Base-by-base conservation (phyloP, 257 asterid genomes). In the Handroanthus guayacan region DNA sequence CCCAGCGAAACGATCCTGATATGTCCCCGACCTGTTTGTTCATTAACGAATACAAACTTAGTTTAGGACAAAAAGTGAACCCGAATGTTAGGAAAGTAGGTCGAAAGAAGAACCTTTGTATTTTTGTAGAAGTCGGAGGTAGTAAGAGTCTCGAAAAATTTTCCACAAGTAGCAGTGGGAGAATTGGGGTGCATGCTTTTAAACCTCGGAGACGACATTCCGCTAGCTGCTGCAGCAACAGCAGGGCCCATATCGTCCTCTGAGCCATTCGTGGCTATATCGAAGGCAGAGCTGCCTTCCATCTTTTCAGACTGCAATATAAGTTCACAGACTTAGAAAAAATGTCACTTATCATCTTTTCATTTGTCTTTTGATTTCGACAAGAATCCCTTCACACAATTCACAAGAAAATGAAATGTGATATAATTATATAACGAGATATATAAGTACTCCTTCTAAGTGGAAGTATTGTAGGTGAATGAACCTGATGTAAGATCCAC, bases 1-100 rank as follows among this genome's bases (percentile, higher is more conserved):
- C 99, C 99, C 98, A 95, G 39, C 99, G 97, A 71, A 95, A 95
- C 44, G 95, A 87, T 77, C 98, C 99, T 6, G 99, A 82, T 58
- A 95, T 95, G 75, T 95, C 98, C 41, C 91, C 90, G 36, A 95
- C 99, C 99, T 95, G 88, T 62, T 76, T 62, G 64, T 62, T 71
- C 67, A 73, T 14, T 8, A 37, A 66, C 36, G 5, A 63, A 75
- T 47, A 17, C 76, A 76, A 57, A 20, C 12, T 66, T 25, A 45
- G 56, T 38, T 17, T 54, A 34, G 37, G 31, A 72, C 16, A 20
- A 25, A 65, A 67, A 51, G n/a, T 4, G 18, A 16, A n/a, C 17
- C 5, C 5, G 7, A n/a, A n/a, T 5, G 17, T 54, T 1, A 16
- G 1, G 17, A 54, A 54, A 54, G 6, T n/a, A 52, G 7, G 14